phyloP scores from a whole-genome alignment of 1,284 basidiomycete genomes.

The Fistulina hepatica region DNA sequence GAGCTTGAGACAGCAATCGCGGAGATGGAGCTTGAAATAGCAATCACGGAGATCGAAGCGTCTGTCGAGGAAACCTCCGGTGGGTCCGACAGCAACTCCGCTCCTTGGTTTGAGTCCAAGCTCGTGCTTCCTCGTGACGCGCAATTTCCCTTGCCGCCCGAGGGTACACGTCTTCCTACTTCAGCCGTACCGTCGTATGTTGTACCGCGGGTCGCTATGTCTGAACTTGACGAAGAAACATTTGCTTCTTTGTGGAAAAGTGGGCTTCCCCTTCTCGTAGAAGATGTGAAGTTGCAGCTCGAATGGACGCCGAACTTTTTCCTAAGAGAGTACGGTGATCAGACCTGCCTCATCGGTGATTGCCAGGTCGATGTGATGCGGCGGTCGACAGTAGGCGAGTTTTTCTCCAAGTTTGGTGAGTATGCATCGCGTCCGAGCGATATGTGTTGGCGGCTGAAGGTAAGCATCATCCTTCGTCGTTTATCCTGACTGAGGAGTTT shows the following conservation, averaged over 20 bases:
- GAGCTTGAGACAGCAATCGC: constrained; percentile 56
- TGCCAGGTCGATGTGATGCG: constrained; percentile 64
- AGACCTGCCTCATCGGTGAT: constrained; percentile 67
- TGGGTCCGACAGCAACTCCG: constrained; percentile 1
- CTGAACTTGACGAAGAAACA: constrained; percentile 43
- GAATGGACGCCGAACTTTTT: constrained; percentile 81
- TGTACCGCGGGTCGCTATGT: constrained; percentile 35
- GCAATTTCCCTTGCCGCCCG: background rate
- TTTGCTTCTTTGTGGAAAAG: constrained; percentile 64
- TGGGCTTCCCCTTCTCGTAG: constrained; percentile 72
- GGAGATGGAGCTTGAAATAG: constrained; percentile 65
- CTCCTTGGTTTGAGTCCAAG: background rate
- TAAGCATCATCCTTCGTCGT: constrained; percentile 19
- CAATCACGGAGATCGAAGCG: constrained; percentile 56
- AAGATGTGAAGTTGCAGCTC: constrained; percentile 48
- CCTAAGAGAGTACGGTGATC: constrained; percentile 53
- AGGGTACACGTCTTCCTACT: background rate
- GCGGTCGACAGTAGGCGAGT: constrained; percentile 58
- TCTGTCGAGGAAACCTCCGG: constrained; percentile 26
- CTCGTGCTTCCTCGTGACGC: too few relatives aligned
- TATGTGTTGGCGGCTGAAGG: constrained; percentile 75
- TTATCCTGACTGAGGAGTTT: constrained; percentile 5
- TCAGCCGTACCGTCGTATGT: constrained; percentile 21
- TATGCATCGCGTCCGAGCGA: constrained; percentile 42
- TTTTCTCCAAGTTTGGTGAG: constrained; percentile 73